Base-by-base conservation (phyloP, 1,284 basidiomycete species). In the Lentinus polychrous region DNA sequence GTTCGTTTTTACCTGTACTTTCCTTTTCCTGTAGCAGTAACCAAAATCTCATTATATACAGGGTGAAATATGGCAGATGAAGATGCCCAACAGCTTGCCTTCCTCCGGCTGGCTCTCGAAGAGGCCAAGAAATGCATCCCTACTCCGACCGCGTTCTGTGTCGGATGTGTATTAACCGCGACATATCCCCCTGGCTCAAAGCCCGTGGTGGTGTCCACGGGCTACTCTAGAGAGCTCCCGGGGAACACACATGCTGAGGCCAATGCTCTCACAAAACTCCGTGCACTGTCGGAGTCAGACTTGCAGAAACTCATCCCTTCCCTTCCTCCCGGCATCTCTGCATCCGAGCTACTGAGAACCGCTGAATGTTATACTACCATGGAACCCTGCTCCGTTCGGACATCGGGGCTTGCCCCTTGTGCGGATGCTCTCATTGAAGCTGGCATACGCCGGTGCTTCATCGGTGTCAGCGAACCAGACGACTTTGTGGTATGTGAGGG, bases 191-290 rank as follows among this genome's bases (percentile, higher is more conserved):
- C 71, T 5, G 64, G 66, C 11, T 59, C 66, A 52, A 20, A 62
- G 49, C 66, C 77, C 42, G 57, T 77, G 59, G 67, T 90, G 34
- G 68, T 99, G 22, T 72, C 90, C 5, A 84, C 85, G 6, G 94
- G 94, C 22, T 95, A 86, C 68, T 97, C 94, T 32, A 78, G 96
- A 60, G 94, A 99, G 65, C 76, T 97, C 0, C 77, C 83, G 1
- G 95, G 94, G 45, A 99, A 98, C 66, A 98, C 95, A 1, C 96
- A 99, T 65, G 95, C 95, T 11, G 95, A 99, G 69, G 92, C 94
- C 18, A 96, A 95, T 62, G 94, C 95, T 0, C 71, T 99, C 41
- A 67, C 78, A 36, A 98, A 98, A 62, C 79, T 86, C 11, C 65
- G 67, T 32, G 46, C 57, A 15, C 64, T 83, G 38, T 71, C 78